These are phyloP conservation scores for Trichoderma koningii DNA, from an alignment of 2,329 filamentous ascomycete genomes.

Conservation along the genomic window DNA sequence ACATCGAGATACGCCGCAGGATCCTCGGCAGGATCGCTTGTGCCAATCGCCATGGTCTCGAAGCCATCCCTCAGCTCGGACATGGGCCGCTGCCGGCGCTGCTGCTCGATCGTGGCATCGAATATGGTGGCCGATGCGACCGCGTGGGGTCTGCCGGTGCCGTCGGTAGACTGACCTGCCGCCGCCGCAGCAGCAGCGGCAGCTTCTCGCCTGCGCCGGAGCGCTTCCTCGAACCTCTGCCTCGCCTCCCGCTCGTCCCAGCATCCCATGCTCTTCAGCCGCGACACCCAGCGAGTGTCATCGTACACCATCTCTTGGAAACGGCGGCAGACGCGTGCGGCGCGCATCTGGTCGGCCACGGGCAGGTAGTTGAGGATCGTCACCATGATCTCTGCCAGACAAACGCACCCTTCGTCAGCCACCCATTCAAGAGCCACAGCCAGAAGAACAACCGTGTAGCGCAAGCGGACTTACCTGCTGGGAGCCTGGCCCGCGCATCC, in stretches of 20 bases:
- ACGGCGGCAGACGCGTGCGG: conserved; percentile 79
- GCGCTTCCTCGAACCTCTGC: conserved; percentile 73
- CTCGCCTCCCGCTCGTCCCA: conserved; percentile 92
- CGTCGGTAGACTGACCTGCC: conserved; percentile 29
- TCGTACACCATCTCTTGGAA: conserved; percentile 99
- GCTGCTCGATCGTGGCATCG: conserved; percentile 70
- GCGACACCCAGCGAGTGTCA: conserved; percentile 90
- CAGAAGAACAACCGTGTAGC: neutral
- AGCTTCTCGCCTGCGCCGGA: conserved; percentile 62
- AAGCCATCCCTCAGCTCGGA: conserved; percentile 66
- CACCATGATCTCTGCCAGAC: conserved; percentile 73
- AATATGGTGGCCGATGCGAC: conserved; percentile 61
- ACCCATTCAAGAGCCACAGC: neutral
- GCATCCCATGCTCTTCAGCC: conserved; percentile 81
- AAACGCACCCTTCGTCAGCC: conserved; percentile 4
- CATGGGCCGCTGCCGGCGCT: conserved; percentile 49
- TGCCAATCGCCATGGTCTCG: conserved; percentile 67
- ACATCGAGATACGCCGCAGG: conserved; percentile 67
- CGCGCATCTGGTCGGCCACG: conserved; percentile 79
- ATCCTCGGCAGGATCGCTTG: conserved; percentile 55
- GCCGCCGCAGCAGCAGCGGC: conserved; percentile 33
- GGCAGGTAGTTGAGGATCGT: conserved; percentile 88
- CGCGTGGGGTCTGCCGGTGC: conserved; percentile 29
- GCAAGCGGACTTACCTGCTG: conserved; percentile 63
- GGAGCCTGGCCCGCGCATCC: conserved; percentile 74